Evolutionary conservation across 2,329 filamentous ascomycete species (phyloP), one percentile per base, ranked within the genome.

Genomic region (Phialophora tarda): DNA sequence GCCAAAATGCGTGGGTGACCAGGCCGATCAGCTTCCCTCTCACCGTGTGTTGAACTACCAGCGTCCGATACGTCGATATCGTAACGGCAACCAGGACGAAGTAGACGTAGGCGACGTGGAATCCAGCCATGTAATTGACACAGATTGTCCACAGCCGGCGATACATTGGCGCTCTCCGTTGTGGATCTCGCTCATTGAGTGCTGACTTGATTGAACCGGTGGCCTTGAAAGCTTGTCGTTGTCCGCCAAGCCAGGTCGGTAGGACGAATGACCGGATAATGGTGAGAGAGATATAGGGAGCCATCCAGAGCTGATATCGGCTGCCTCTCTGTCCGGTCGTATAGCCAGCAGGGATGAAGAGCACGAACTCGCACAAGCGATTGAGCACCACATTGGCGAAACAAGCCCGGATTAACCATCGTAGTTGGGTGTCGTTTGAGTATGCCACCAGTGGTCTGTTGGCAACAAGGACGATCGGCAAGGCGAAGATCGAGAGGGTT

Each of bases 231-330:
- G 83, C 85, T 74, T 85, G 82, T 0, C 82, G 76, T 72, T 85
- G 80, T 23, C 85, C 86, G 17, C 86, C 87, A 17, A 88, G 82
- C 85, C 85, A 88, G 7, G 74, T 81, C 28, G 86, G 86, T 2
- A 88, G 78, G 14, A 87, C 71, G 72, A 88, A 88, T 1, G 85
- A 82, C 2, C 85, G 84, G 59, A 87, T 76, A 62, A 88, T 82
- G 71, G 83, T 85, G 11, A 86, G 78, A 0, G 85, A 84, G 66
- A 87, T 85, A 75, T 87, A 88, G 0, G 86, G 85, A 6, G 85
- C 82, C 85, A 88, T 88, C 85, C 86, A 88, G 30, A 88, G 78
- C 74, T 86, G 83, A 68, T 84, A 84, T 3, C 84, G 80, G 1
- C 82, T 81, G 47, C 84, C 84, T 62, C 85, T 81, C 74, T 86